These are phyloP conservation scores for Fusarium bulbicola DNA, from an alignment of 2,329 filamentous ascomycete genomes.

Conservation along the genomic window DNA sequence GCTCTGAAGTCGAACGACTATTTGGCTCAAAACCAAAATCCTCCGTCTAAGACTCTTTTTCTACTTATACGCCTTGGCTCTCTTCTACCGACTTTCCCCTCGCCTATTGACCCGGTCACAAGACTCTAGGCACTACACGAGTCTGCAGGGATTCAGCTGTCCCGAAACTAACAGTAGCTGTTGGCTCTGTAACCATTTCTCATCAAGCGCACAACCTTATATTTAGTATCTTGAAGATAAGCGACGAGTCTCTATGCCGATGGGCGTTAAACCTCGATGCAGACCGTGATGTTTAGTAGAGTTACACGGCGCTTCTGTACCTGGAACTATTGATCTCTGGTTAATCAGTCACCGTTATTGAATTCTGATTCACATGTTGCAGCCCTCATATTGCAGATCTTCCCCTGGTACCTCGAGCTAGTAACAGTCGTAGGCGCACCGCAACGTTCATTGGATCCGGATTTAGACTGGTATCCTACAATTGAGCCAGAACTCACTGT, in stretches of 20 bases:
- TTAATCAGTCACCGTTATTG: background rate
- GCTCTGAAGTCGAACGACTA: background rate
- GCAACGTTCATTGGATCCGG: background rate
- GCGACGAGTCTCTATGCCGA: background rate
- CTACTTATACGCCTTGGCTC: background rate
- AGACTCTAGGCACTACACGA: background rate
- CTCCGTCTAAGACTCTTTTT: background rate
- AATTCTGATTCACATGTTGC: background rate
- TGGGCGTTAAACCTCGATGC: constrained; percentile 4
- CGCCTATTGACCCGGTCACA: background rate
- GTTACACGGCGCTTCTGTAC: background rate
- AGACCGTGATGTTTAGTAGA: background rate
- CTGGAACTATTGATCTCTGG: background rate
- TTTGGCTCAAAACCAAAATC: background rate
- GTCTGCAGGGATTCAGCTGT: background rate
- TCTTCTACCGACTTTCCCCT: background rate
- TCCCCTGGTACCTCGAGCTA: constrained; percentile 19
- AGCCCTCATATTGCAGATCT: background rate
- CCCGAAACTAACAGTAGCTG: background rate
- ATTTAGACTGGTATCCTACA: background rate
- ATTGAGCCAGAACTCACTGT: background rate
- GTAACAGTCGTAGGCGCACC: background rate
- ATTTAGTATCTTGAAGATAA: background rate
- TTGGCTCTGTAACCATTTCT: background rate
- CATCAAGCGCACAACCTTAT: background rate